Conservation (phyloP, 352 stramenopile genomes). For the Phytophthora capsici region DNA sequence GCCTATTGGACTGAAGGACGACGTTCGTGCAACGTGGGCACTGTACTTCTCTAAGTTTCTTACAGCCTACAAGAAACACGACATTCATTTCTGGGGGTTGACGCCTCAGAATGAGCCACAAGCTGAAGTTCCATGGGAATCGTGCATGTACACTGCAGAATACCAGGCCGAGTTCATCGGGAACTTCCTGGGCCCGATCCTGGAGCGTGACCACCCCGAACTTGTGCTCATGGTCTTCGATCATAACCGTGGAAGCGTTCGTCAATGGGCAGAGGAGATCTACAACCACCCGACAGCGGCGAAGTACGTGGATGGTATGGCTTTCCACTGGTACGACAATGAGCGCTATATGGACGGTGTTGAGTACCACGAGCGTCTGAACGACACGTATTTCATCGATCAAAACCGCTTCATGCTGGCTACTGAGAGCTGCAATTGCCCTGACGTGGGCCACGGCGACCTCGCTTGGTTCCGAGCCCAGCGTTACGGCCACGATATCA, state of each 20-base stretch:
- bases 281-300: constrained; percentile 60
- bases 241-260: constrained; percentile 89
- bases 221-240: constrained; percentile 93
- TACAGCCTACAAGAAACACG: constrained; percentile 87
- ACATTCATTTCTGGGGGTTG: constrained; percentile 87
- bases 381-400: constrained; percentile 83
- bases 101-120: constrained; percentile 93
- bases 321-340: constrained; percentile 92
- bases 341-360: constrained; percentile 79
- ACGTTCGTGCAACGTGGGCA: constrained; percentile 78
- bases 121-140: constrained; percentile 74
- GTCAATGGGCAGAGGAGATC: constrained; percentile 76
- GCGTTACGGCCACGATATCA: constrained; percentile 90
- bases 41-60: constrained; percentile 94
- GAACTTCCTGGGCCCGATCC: constrained; percentile 79
- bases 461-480: constrained; percentile 87
- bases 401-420: constrained; percentile 71
- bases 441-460: constrained; percentile 57
- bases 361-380: constrained; percentile 76
- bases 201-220: constrained; percentile 67
- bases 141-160: constrained; percentile 59
- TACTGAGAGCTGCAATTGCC: constrained; percentile 84
- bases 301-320: constrained; percentile 90
- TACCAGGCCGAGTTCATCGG: constrained; percentile 80
- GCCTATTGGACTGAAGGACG: constrained; percentile 58